Evolutionary conservation across 2,329 filamentous ascomycete genomes (phyloP), one percentile per base, ranked within the genome.

Genomic region (Penicillium concentricum): DNA sequence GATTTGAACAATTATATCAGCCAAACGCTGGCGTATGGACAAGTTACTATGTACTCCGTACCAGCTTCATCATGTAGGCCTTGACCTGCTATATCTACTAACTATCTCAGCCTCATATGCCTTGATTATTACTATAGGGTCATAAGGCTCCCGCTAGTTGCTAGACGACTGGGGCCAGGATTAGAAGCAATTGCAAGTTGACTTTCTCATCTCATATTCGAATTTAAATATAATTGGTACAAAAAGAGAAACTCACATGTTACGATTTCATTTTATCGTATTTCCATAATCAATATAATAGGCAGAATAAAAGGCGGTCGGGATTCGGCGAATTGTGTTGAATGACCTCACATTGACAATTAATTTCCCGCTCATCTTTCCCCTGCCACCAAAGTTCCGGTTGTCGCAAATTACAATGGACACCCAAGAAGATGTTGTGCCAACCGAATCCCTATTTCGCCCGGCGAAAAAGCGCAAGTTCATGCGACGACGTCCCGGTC

Each of bases 401-500:
- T 22, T 35, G 24, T 43, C 32, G 47, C 44, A 41, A 46, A 20
- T 20, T 32, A 62, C 5, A 4, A 75, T 75, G 72, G 66, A 74
- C 42, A 58, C 67, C 3, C 65, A 73, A 20, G 37, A 57, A 8
- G 57, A 62, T 18, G 32, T 58, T 38, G 35, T 57, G 0, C 58
- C 70, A 37, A 37, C 32, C 5, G 70, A 74, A 41, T 63, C 76
- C 7, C 59, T 78, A 13, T 82, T 82, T 61, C 74, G 80, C 32
- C 73, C 80, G 16, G 73, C 73, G 8, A 84, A 83, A 70, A 76
- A 77, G 53, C 74, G 80, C 58, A 83, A 81, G 64, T 77, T 81
- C 51, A 72, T 79, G 60, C 79, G 80, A 54, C 79, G 77, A 61
- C 76, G 80, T 50, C 67, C 56, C 5, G 61, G 67, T 35, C 51